Evolutionary conservation across 164 flowering plant species (phyloP).

Genomic region (Vitis rotundifolia): DNA sequence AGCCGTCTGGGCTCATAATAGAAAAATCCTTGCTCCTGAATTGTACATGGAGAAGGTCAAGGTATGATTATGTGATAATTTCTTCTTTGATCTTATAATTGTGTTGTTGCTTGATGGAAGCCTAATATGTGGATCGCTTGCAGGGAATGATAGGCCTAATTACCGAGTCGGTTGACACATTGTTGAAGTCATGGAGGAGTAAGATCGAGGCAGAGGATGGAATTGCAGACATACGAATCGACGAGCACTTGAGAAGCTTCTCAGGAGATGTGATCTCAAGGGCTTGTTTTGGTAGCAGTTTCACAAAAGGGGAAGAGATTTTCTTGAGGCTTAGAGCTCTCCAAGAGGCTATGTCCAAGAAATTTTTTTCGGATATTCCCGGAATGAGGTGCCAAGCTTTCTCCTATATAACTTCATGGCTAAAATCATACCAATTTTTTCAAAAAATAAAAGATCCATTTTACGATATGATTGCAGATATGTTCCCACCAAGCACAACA

Average conservation of each 20-base stretch:
- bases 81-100: too few species aligned
- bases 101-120: not conserved
- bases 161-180: slow-evolving; percentile 11
- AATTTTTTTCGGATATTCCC: slow-evolving; percentile 18
- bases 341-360: slow-evolving; percentile 23
- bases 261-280: slow-evolving; percentile 32
- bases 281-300: slow-evolving; percentile 31
- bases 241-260: slow-evolving; percentile 23
- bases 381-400: slow-evolving; percentile 17
- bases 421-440: not conserved
- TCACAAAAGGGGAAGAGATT: slow-evolving; percentile 23
- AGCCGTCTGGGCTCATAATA: slow-evolving; percentile 25
- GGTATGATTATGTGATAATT: slow-evolving; percentile 5
- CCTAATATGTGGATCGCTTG: not conserved
- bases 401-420: not conserved
- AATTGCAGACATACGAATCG: slow-evolving; percentile 22
- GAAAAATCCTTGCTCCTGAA: slow-evolving; percentile 30
- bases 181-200: slow-evolving; percentile 28
- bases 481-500: slow-evolving; percentile 26
- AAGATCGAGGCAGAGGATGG: slow-evolving; percentile 17
- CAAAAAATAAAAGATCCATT: too few species aligned
- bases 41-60: slow-evolving; percentile 31
- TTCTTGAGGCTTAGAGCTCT: slow-evolving; percentile 27
- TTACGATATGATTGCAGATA: slow-evolving; percentile 7
- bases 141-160: slow-evolving; percentile 32